Percentiles rank a stretch among this genome's conserved stretches.
phyloP scores from a whole-genome alignment of 2,329 filamentous ascomycete genomes.

The Aspergillus fumigatus region DNA sequence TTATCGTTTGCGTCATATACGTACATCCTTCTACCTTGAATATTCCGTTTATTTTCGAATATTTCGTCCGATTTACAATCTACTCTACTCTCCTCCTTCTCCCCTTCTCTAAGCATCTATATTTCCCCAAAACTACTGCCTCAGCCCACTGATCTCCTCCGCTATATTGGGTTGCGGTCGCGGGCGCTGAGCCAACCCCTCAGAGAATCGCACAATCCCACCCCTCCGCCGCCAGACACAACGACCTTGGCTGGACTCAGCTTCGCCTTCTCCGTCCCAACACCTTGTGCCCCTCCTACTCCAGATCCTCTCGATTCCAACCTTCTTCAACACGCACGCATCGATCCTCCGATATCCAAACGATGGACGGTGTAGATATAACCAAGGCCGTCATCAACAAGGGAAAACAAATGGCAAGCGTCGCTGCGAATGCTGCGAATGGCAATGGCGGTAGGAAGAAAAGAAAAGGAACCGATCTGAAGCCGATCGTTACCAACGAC shows the following conservation, averaged over 20 bases:
- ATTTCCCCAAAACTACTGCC: neutral
- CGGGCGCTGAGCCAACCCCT: neutral
- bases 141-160: neutral
- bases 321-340: neutral
- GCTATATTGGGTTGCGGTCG: neutral
- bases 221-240: constrained; percentile 1
- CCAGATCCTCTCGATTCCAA: neutral
- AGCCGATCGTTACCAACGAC: constrained; percentile 64
- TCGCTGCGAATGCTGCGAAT: constrained; percentile 44
- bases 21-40: neutral
- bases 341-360: constrained; percentile 22
- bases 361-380: constrained; percentile 61
- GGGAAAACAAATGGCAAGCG: constrained; percentile 58
- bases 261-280: constrained; percentile 1
- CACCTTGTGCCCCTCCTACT: neutral
- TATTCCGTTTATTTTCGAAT: neutral
- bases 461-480: constrained; percentile 59
- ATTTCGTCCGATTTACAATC: neutral
- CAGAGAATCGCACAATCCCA: neutral
- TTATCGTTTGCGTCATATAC: constrained; percentile 3
- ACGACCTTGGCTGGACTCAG: neutral
- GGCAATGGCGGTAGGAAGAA: constrained; percentile 60
- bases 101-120: neutral
- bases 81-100: neutral
- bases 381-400: constrained; percentile 63